Conservation (phyloP, 2,329 filamentous ascomycete genomes). For the Rhynchosporium agropyri region DNA sequence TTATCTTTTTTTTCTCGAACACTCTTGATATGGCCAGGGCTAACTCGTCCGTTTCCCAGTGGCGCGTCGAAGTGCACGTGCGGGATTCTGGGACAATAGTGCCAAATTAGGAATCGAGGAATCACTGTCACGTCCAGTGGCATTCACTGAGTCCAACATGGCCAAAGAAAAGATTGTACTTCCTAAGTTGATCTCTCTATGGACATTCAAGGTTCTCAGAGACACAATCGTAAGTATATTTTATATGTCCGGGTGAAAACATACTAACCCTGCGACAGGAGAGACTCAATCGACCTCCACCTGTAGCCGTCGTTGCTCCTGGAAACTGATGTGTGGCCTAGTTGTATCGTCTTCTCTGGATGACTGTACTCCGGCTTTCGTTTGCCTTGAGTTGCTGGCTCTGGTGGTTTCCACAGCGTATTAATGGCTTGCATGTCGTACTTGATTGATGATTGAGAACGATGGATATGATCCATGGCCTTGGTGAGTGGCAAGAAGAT, state of each 20-base stretch:
- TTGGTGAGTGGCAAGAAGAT: background rate
- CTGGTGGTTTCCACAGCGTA: background rate
- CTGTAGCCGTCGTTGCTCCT: background rate
- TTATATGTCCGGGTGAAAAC: background rate
- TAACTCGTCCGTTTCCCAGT: background rate
- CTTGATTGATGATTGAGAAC: background rate
- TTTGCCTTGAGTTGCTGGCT: background rate
- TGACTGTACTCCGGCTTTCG: background rate
- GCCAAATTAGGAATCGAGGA: background rate
- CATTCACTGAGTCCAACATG: background rate
- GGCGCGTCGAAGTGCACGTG: background rate
- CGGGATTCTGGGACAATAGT: background rate
- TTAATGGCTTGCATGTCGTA: background rate
- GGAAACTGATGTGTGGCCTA: background rate
- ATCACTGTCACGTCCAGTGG: background rate
- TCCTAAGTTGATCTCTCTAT: background rate
- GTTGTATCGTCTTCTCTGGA: too few relatives aligned
- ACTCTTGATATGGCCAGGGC: too few relatives aligned
- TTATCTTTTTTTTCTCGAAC: too few relatives aligned
- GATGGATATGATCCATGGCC: background rate
- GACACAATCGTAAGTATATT: background rate
- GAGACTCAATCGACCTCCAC: background rate
- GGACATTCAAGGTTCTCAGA: conserved; percentile 6
- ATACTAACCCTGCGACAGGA: background rate
- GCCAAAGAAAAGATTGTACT: background rate